Evolutionary conservation across 305 asterid genomes (phyloP).

Genomic region (Rubia peregrina): DNA sequence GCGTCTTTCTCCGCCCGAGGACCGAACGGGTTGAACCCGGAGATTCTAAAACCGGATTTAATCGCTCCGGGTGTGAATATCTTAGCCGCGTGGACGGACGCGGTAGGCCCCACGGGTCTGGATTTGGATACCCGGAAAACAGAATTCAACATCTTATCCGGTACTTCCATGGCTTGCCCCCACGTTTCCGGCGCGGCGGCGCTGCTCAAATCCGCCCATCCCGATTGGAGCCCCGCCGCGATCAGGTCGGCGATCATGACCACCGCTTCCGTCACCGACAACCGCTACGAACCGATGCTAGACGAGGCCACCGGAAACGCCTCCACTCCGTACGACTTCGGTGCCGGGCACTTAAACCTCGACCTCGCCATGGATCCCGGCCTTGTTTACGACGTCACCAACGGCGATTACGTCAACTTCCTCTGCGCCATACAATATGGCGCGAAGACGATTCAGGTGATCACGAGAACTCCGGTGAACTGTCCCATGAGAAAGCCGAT

Average conservation of each 20-base stretch:
- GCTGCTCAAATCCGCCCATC: slow-evolving; percentile 84
- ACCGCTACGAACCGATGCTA: slow-evolving; percentile 38
- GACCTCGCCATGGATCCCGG: slow-evolving; percentile 91
- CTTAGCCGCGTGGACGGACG: slow-evolving; percentile 87
- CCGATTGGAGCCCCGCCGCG: slow-evolving; percentile 93
- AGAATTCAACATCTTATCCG: slow-evolving; percentile 78
- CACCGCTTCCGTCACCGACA: slow-evolving; percentile 54
- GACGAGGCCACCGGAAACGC: slow-evolving; percentile 66
- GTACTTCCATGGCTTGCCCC: slow-evolving; percentile 97
- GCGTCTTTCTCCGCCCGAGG: slow-evolving; percentile 93
- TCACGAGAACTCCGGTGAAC: slow-evolving; percentile 54
- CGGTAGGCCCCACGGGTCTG: slow-evolving; percentile 84
- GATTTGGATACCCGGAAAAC: slow-evolving; percentile 58
- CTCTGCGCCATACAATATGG: slow-evolving; percentile 69
- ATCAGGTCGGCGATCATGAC: slow-evolving; percentile 94
- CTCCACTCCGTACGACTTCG: slow-evolving; percentile 69
- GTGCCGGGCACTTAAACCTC: slow-evolving; percentile 78
- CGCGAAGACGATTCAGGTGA: slow-evolving; percentile 78
- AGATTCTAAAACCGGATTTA: slow-evolving; percentile 78
- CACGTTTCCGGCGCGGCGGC: slow-evolving; percentile 97
- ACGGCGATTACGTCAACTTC: slow-evolving; percentile 56
- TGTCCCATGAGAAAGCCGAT: slow-evolving; percentile 67
- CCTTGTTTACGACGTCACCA: slow-evolving; percentile 59
- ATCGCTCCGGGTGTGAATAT: slow-evolving; percentile 93
- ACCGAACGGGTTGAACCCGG: slow-evolving; percentile 81